Evolutionary conservation across 176 grass and related monocot genomes (phyloP), one percentile per base, ranked within the genome.

Genomic region (Metroxylon sagu): DNA sequence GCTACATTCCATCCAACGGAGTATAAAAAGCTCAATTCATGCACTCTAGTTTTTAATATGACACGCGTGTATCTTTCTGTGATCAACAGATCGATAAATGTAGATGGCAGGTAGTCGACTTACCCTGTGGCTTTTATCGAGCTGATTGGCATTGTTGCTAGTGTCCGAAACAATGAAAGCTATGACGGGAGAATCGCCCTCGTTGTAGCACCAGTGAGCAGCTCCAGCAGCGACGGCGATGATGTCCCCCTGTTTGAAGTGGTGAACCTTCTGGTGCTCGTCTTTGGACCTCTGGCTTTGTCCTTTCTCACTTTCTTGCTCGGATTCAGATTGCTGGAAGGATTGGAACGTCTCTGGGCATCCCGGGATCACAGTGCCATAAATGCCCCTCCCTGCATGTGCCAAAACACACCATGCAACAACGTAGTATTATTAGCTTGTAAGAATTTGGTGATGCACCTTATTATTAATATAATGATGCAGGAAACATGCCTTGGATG

Each of bases 211-310:
- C 80, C 74, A 83, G 25, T 73, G 52, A 39, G 54, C 48, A n/a
- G 62, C 71, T 52, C 64, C 19, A 30, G 69, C 63, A 64, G 80
- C 74, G 31, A 78, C 7, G 0, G 69, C 75, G 16, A 83, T 63
- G 26, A 74, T 53, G 59, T 83, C 80, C 49, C 80, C 80, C 48
- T 83, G 52, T 31, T 17, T 62, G 4, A 83, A 70, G 52, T 26
- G 74, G 63, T 64, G 56, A 5, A 83, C 62, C 65, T 78, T 78
- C 60, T 83, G 74, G 19, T 83, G 80, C 48, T 75, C 70, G 19
- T 84, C 75, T 60, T 27, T 57, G 2, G 64, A 56, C 27, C 59
- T 70, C 25, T 62, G 75, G 56, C 64, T 70, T 74, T 68, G 63
- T 52, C 30, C 68, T 12, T 54, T 39, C 4, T 49, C 6, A 7